These are phyloP conservation scores for Fusarium pseudograminearum DNA, from an alignment of 2,329 filamentous ascomycete species.

Conservation along the genomic window DNA sequence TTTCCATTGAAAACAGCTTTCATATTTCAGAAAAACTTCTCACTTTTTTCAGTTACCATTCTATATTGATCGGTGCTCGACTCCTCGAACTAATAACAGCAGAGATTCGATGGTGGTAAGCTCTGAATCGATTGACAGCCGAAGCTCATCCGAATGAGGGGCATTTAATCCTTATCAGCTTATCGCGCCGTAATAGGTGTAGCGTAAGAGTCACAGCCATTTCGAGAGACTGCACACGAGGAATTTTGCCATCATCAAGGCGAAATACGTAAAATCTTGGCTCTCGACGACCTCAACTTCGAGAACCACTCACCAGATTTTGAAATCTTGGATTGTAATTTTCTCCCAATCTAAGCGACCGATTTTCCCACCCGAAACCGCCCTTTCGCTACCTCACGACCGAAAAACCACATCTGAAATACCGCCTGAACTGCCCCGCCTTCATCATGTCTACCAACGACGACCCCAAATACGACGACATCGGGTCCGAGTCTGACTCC, in stretches of 20 bases:
- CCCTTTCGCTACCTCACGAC: constrained; percentile 29
- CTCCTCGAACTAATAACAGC: background rate
- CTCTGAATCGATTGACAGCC: constrained; percentile 23
- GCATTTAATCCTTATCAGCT: constrained; percentile 54
- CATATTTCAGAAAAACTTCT: background rate
- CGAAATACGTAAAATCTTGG: constrained; percentile 51
- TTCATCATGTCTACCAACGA: constrained; percentile 66
- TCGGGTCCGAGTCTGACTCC: constrained; percentile 77
- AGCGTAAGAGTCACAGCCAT: constrained; percentile 56
- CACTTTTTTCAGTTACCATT: no score
- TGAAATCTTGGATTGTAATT: constrained; percentile 39
- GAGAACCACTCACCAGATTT: constrained; percentile 30
- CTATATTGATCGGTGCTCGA: background rate
- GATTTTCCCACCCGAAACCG: constrained; percentile 24
- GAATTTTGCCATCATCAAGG: constrained; percentile 57
- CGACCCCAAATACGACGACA: constrained; percentile 75
- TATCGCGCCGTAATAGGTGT: constrained; percentile 54
- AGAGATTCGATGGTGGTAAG: background rate
- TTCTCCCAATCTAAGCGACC: constrained; percentile 31
- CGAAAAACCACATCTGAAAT: constrained; percentile 42
- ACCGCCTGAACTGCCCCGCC: constrained; percentile 49
- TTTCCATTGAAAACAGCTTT: no score
- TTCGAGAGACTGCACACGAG: constrained; percentile 55
- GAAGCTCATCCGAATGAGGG: constrained; percentile 52
- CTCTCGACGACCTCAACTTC: constrained; percentile 37